Percentiles rank a stretch among this genome's conserved stretches.
Conservation (phyloP, 108 stramenopile genomes). For the Nannochloropsis gaditana region DNA sequence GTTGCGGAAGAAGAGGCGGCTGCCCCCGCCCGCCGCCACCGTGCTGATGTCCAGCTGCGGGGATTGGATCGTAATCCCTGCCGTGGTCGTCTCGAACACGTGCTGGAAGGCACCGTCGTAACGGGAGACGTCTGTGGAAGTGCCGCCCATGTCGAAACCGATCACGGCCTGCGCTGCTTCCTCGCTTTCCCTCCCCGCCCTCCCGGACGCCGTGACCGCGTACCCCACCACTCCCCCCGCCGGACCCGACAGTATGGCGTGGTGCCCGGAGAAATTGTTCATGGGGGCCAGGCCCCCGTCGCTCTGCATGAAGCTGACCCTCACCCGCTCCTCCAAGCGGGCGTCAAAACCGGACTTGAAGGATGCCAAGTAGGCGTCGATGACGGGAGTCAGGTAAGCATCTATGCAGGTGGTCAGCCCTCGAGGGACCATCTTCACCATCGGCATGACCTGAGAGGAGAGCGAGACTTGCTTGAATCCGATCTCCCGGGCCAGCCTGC, state of each 20-base stretch:
- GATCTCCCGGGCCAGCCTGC: conserved; percentile 67
- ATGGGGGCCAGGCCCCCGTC: conserved; percentile 95
- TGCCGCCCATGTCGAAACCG: conserved; percentile 99
- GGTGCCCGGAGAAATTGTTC: conserved; percentile 83
- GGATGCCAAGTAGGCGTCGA: conserved; percentile 68
- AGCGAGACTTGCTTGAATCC: conserved; percentile 82
- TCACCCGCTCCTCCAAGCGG: conserved; percentile 53
- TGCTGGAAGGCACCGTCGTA: conserved; percentile 77
- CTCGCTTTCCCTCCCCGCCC: conserved; percentile 33
- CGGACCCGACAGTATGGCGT: conserved; percentile 80
- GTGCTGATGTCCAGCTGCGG: conserved; percentile 98
- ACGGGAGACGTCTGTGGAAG: conserved; percentile 79
- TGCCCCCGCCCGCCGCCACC: conserved; percentile 77
- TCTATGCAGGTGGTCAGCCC: conserved; percentile 88
- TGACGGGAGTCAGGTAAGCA: conserved; percentile 93
- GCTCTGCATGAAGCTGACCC: conserved; percentile 90
- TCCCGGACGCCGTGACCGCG: conserved; percentile 77
- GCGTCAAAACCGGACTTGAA: conserved; percentile 80
- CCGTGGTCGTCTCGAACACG: conserved; percentile 92
- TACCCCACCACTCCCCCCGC: conserved; percentile 91
- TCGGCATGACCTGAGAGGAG: conserved; percentile 78
- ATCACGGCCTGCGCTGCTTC: conserved; percentile 70
- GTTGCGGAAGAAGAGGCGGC: conserved; percentile 72
- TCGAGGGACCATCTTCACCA: conserved; percentile 86
- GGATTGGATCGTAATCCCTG: conserved; percentile 80